Evolutionary conservation across 2,329 filamentous ascomycete genomes (phyloP), one percentile per base, ranked within the genome.

Genomic region (Polychaeton citri): DNA sequence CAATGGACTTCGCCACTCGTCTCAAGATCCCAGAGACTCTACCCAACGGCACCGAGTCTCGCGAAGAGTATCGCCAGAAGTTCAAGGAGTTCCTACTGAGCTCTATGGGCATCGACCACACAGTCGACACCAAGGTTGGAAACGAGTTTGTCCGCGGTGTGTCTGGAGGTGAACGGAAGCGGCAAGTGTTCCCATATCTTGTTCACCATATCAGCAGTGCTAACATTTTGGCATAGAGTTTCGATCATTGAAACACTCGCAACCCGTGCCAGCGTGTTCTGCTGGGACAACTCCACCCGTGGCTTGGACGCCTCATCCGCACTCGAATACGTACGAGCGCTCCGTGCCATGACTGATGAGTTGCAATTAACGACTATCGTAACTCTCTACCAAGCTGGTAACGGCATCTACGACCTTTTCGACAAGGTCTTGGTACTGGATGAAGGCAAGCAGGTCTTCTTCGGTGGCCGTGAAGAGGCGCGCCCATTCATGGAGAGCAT

Each of bases 361-460:
- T 58, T 73, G 3, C 72, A 73, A 0, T 58, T 78, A 3, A 61
- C 73, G 0, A 69, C 73, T 0, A 72, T 79, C 32, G 72, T 79
- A 9, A 78, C 75, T 0, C 61, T 81, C 0, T 82, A 83, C 50
- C 79, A 82, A 49, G 78, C 79, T 3, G 74, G 75, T 5, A 79
- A 82, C 37, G 74, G 70, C 17, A 81, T 82, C 39, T 81, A 79
- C 51, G 62, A 79, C 18, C 64, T 76, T 0, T 81, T 82, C 50
- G 76, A 82, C 51, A 82, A 81, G 49, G 76, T 81, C 0, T 62
- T 81, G 0, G 68, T 82, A 6, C 64, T 82, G 3, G 76, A 81
- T 32, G 68, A 74, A 38, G 78, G 78, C 32, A 72, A 74, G 41
- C 55, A 81, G 45, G 66, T 80, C 32, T 82, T 69, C 58, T 81